Evolutionary conservation across 768 basidiomycete genomes (phyloP), one percentile per base, ranked within the genome.

Genomic region (Suillus alpinus): DNA sequence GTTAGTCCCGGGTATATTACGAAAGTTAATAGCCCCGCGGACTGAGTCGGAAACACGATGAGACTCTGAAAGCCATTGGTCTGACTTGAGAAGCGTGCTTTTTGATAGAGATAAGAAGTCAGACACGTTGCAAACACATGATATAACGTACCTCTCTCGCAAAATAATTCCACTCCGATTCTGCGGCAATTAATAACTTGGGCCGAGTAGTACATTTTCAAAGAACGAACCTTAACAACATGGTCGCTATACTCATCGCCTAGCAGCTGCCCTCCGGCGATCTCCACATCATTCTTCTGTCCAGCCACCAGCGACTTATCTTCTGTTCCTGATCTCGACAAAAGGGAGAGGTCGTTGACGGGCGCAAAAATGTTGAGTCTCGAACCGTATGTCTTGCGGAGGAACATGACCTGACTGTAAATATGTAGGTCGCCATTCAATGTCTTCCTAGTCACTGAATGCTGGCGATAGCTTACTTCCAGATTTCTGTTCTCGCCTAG

Each of bases 231-330:
- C 81, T 90, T 90, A 36, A 99, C 86, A 49, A 98, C 94, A 71
- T 95, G 92, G 44, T 92, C 91, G 3, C 93, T 94, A 78, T 94
- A 98, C 72, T 99, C 97, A 69, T 98, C 95, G 5, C 94, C 96
- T 1, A 95, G 78, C 47, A 97, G 85, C 69, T 89, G 91, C 0
- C 92, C 94, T 10, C 94, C 94, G 23, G 84, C 76, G 60, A 88
- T 90, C 37, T 83, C 87, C 12, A 87, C 83, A 66, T 89, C 87
- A 63, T 91, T 88, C 71, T 85, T 86, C 70, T 83, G 84, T n/a
- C 87, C 89, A 43, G 86, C 79, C 34, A 87, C 75, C 52, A 88
- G 73, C 1, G 85, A 79, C 23, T 83, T 80, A 41, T 77, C 78
- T 60, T 81, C 83, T 39, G 83, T 79, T 32, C 86, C 83, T 32